Evolutionary conservation across 805 yeast genomes (phyloP), one percentile per base, ranked within the genome.

Genomic region (Starmera quercuum): DNA sequence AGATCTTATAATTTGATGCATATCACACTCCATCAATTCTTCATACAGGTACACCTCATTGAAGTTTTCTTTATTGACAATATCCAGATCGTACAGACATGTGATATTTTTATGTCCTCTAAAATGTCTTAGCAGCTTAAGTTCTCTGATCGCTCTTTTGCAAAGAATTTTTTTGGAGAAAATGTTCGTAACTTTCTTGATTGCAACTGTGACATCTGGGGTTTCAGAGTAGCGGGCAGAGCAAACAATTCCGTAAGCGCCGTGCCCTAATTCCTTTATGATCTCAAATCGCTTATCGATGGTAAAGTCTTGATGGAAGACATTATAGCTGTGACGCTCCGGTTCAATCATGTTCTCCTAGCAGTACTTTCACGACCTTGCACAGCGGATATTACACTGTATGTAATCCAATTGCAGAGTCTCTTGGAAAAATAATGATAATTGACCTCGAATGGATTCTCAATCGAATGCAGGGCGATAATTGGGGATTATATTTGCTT

Each of bases 21-120:
- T 81, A 58, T 92, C 98, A 60, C 97, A 90, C 58, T 90, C 97
- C 97, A 92, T 92, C 48, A 90, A 66, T 59, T 90, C 98, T 58
- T 92, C 98, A 52, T 92, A 92, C 7, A 92, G 66, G 46, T 92
- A 92, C 10, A 92, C 71, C 50, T 94, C 98, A 58, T 88, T 87
- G 65, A 90, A 90, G 17, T 88, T 85, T 32, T 72, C 63, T 34
- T 57, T 54, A 34, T 63, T 57, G 25, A 88, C 86, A 33, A 92
- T 83, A 61, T 92, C 98, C 59, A 90, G 70, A 58, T 92, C 98
- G 54, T 92, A 92, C 13, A 92, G 64, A 54, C 97, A 87, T 4
- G 97, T 90, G 51, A 90, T 92, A 57, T 90, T 90, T 54, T 90
- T 88, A 63, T 90, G 98, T 16, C 97, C 96, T 39, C 97, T 69